Evolutionary conservation across 805 yeast genomes (phyloP), one percentile per base, ranked within the genome.

Genomic region (Kodamaea restingae): DNA sequence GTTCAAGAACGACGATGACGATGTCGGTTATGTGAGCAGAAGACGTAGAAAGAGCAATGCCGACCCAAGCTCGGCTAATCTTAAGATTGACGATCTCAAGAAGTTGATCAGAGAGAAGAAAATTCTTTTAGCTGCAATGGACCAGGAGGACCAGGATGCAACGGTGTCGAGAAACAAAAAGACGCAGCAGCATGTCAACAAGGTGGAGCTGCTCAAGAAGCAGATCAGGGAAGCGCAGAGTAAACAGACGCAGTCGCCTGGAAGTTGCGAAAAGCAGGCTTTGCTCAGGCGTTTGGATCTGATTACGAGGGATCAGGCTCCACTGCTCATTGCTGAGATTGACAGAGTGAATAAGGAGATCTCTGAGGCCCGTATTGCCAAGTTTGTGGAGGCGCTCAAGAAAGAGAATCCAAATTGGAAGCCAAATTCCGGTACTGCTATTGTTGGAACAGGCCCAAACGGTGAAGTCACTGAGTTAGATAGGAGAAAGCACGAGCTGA

Each of bases 391-490:
- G 26, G 61, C 70, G 41, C 62, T 81, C 46, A 71, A 67, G 35
- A 76, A 73, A 48, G 78, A 77, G 46, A 75, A 84, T 52, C 96
- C 96, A 8, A 73, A 78, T 2, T 71, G 88, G 61, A 50, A 49
- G 28, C 70, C 73, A 0, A 59, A 58, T 15, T 48, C 39, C 32
- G 45, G 39, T 32, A 70, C 63, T 24, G 65, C 64, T 10, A 72
- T 83, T 35, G 68, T 71, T 18, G 97, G 96, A 4, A 77, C 93
- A 4, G 98, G 97, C 6, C 83, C 88, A 34, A 79, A 83, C 52
- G 97, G 97, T 21, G 78, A 79, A 43, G 76, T 88, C 7, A 90
- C 97, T 2, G 96, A 86, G 18, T 63, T 78, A 10, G 97, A 90
- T 56, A 75, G 84, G 43, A 76, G 84, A 46, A 84, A 84, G 51